Base-by-base conservation (phyloP, 352 stramenopile species). In the Pythium guiyangense region DNA sequence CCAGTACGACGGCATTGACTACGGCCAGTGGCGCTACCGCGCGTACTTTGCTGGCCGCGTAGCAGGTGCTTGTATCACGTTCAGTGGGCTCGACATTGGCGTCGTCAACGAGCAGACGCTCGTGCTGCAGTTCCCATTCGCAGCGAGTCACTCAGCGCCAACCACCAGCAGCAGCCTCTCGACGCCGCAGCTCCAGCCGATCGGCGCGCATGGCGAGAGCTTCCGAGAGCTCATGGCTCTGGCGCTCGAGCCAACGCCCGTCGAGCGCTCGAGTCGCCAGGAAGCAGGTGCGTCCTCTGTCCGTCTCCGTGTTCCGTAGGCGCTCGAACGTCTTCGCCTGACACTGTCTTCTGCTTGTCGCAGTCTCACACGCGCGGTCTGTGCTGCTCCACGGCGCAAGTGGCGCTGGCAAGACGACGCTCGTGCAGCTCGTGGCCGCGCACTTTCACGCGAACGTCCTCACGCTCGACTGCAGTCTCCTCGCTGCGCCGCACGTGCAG, bases 331-430 rank as follows among this genome's bases (percentile, higher is more conserved):
- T 57, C 25, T 47, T 22, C 35, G 20, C 6, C 20, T 22, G 14
- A 29, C 27, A 11, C 14, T n/a, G n/a, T 53, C 9, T 44, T 15
- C 39, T 44, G 14, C 15, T 34, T 12, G 6, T 37, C 6, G 2
- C 20, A 64, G 59, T 64, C 31, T 51, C 52, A 12, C 64, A 67
- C 8, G 60, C 73, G 42, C 65, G 61, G 4, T 90, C 77, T 4
- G 39, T 92, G 3, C 48, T 95, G 12, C 48, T 95, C 4, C 76
- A 92, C 18, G 85, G 70, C 29, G 67, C 79, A 0, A 89, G 74
- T 39, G 83, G 85, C 8, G 67, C 80, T 11, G 85, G 85, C 17
- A 95, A 95, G 59, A 88, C 81, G 17, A 88, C 74, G 18, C 54
- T 87, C 34, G 73, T 88, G 5, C 67, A 72, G 6, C 77, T 86